Percentiles rank a stretch among this genome's conserved stretches.
Evolutionary conservation across 305 asterid species (phyloP).

Genomic region (Rubia tinctorum): DNA sequence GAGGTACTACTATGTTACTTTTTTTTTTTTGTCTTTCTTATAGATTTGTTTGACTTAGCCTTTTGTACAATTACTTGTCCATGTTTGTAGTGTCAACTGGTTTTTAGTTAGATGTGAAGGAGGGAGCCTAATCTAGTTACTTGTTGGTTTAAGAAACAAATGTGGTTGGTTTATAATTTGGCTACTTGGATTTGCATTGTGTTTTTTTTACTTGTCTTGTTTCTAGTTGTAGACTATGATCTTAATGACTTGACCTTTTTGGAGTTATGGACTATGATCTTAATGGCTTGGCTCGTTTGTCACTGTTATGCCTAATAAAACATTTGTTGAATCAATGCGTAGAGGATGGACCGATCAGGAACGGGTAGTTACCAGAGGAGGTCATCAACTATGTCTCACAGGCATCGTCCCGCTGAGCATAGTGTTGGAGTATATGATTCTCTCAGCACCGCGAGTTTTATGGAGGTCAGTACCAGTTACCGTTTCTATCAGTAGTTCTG

Average conservation of each 20-base stretch:
- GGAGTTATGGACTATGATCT: background rate
- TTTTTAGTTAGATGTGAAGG: background rate
- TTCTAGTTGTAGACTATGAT: background rate
- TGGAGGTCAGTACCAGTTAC: slow-evolving; percentile 58
- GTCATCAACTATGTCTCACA: slow-evolving; percentile 62
- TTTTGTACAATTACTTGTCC: background rate
- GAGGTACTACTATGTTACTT: slow-evolving; percentile 40
- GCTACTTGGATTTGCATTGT: background rate
- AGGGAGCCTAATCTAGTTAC: background rate
- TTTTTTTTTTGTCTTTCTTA: background rate
- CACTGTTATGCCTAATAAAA: background rate
- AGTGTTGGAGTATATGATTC: slow-evolving; percentile 52
- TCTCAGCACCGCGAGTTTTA: slow-evolving; percentile 70
- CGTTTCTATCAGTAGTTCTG: background rate
- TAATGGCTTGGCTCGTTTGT: background rate
- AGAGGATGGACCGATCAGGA: slow-evolving; percentile 79
- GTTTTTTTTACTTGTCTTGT: slow-evolving; percentile 1
- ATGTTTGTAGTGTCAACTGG: too few relatives aligned
- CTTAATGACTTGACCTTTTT: background rate
- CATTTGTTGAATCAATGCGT: slow-evolving; percentile 18
- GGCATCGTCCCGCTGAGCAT: slow-evolving; percentile 41
- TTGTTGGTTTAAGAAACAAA: background rate
- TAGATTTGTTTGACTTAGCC: background rate
- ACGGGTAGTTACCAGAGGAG: slow-evolving; percentile 57
- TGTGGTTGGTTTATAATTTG: background rate